Conservation (phyloP, 1,139 yeast species). For the Hyphopichia burtonii region DNA sequence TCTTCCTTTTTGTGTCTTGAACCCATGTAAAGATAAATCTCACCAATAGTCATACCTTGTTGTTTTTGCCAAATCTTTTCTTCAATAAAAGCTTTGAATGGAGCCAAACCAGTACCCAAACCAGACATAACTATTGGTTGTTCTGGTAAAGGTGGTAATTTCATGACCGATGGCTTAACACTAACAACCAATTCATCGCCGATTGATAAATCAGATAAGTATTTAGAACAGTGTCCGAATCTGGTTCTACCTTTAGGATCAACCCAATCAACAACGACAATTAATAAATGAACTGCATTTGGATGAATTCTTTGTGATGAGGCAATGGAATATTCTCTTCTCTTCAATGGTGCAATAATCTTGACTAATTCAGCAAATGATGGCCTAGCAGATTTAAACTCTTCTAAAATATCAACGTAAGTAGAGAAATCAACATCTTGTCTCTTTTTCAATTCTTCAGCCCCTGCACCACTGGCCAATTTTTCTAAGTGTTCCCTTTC, state of each 20-base stretch:
- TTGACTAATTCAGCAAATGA: constrained; percentile 67
- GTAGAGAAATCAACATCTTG: constrained; percentile 82
- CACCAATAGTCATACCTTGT: constrained; percentile 89
- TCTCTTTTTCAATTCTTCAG: constrained; percentile 78
- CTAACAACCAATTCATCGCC: constrained; percentile 91
- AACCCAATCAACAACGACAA: constrained; percentile 96
- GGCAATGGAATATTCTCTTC: constrained; percentile 99
- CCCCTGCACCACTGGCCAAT: constrained; percentile 78
- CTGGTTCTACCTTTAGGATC: constrained; percentile 84
- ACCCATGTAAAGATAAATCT: constrained; percentile 84
- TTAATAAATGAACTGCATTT: constrained; percentile 83
- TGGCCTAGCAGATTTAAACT: constrained; percentile 84
- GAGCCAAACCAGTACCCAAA: constrained; percentile 97
- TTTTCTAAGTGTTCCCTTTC: constrained; percentile 63
- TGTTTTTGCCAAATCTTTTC: constrained; percentile 92
- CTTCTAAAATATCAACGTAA: constrained; percentile 77
- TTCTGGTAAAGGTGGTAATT: constrained; percentile 80
- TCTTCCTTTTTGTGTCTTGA: constrained; percentile 96
- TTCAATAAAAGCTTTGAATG: constrained; percentile 95
- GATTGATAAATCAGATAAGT: constrained; percentile 70
- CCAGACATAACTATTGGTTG: constrained; percentile 98
- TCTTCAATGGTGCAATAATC: constrained; percentile 81
- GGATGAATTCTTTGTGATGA: constrained; percentile 93
- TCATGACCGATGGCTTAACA: constrained; percentile 97
- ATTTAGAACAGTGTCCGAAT: constrained; percentile 93